phyloP scores from a whole-genome alignment of 2,329 filamentous ascomycete genomes.

The Rutstroemia sp. region DNA sequence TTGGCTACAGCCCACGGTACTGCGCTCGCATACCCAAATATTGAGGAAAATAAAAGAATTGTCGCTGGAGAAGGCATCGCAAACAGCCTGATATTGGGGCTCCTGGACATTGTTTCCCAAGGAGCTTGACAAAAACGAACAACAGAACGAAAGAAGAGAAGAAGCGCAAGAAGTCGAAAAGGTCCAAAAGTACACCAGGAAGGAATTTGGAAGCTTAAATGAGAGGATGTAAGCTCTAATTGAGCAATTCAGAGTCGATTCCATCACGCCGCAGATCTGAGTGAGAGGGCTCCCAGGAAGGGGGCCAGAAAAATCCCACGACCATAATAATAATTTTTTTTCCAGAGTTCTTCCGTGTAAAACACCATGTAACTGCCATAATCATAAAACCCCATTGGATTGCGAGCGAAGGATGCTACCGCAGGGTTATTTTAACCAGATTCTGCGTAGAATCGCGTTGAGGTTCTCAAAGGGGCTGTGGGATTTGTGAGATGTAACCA shows the following conservation, averaged over 20 bases:
- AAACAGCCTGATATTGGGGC: constrained; percentile 18
- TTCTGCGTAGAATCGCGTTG: background rate
- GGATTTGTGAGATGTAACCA: constrained; percentile 10
- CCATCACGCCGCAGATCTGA: background rate
- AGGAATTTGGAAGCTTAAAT: background rate
- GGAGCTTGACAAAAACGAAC: background rate
- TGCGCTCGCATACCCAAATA: constrained; percentile 17
- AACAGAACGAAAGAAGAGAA: background rate
- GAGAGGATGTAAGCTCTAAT: background rate
- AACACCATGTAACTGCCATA: background rate
- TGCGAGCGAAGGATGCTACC: constrained; percentile 3
- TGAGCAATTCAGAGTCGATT: background rate
- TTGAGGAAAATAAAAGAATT: constrained; percentile 18
- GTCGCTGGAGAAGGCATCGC: constrained; percentile 24
- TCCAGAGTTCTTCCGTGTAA: too few species aligned
- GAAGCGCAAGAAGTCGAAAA: background rate
- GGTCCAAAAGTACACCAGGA: background rate
- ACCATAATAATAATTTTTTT: background rate
- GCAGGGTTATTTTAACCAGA: background rate
- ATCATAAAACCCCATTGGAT: constrained; percentile 2
- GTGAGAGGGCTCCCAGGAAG: background rate
- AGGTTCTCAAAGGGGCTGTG: background rate
- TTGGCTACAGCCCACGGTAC: constrained; percentile 21
- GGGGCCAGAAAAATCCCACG: constrained; percentile 7
- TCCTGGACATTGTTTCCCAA: background rate